phyloP scores from a whole-genome alignment of 108 stramenopile genomes.

The Cyclostephanos tholiformis region DNA sequence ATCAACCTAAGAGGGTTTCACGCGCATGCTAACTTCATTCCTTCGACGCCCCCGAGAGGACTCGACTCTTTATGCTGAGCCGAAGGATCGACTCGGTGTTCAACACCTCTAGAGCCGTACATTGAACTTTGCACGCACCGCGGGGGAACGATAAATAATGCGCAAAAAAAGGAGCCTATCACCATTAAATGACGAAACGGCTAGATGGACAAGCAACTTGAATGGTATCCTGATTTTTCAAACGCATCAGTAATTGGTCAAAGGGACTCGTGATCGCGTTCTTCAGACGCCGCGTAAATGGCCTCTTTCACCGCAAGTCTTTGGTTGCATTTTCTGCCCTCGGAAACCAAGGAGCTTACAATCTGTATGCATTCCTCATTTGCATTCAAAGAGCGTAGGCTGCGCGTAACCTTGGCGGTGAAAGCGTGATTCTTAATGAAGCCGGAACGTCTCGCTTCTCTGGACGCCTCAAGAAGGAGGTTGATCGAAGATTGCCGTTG shows the following conservation, averaged over 20 bases:
- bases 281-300: slow-evolving; percentile 35
- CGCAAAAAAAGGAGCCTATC: too few relatives aligned
- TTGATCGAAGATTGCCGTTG: slow-evolving; percentile 31
- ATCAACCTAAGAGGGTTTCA: not conserved
- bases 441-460: slow-evolving; percentile 40
- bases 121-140: too few relatives aligned
- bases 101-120: too few relatives aligned
- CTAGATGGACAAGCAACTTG: slow-evolving; percentile 10
- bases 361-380: slow-evolving; percentile 41
- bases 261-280: slow-evolving; percentile 32
- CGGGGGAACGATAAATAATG: too few relatives aligned
- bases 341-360: slow-evolving; percentile 29
- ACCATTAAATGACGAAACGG: too few relatives aligned
- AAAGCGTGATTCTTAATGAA: slow-evolving; percentile 35
- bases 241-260: slow-evolving; percentile 16
- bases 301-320: slow-evolving; percentile 42
- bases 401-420: slow-evolving; percentile 38
- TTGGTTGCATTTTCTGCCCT: slow-evolving; percentile 24
- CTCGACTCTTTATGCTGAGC: not conserved
- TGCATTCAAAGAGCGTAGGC: slow-evolving; percentile 39
- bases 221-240: slow-evolving; percentile 39
- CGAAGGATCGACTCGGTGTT: not conserved
- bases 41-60: too few relatives aligned
- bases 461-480: slow-evolving; percentile 44
- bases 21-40: too few relatives aligned